Conservation (phyloP, 257 asterid genomes). For the Ehretia macrophylla region DNA sequence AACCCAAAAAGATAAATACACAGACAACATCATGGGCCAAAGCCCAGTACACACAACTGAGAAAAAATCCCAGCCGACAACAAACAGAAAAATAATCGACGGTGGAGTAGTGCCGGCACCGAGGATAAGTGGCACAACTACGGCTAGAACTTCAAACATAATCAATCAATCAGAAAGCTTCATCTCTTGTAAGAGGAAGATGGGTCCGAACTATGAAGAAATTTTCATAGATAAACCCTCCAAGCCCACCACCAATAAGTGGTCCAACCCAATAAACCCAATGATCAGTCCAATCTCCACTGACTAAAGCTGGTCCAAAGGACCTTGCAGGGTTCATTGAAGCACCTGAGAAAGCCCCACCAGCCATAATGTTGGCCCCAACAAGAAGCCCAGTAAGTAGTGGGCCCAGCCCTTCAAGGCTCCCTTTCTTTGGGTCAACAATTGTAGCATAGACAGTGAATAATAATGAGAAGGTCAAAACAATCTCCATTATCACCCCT, state of each 20-base stretch:
- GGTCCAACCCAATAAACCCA: slow-evolving; percentile 98
- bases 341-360: slow-evolving; percentile 87
- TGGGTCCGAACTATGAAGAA: slow-evolving; percentile 68
- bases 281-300: slow-evolving; percentile 89
- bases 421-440: slow-evolving; percentile 94
- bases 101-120: too few species aligned
- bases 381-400: slow-evolving; percentile 76
- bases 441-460: slow-evolving; percentile 85
- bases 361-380: slow-evolving; percentile 94
- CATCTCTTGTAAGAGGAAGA: slow-evolving; percentile 42
- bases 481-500: slow-evolving; percentile 80
- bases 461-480: slow-evolving; percentile 71
- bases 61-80: too few species aligned
- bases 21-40: too few species aligned
- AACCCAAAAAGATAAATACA: too few species aligned
- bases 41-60: too few species aligned
- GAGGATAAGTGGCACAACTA: neutral
- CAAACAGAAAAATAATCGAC: too few species aligned
- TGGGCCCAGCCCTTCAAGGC: slow-evolving; percentile 79
- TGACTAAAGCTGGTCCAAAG: slow-evolving; percentile 80
- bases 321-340: slow-evolving; percentile 98
- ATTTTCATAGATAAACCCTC: slow-evolving; percentile 70
- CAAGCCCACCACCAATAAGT: slow-evolving; percentile 83
- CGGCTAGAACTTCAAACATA: neutral
- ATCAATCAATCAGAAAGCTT: slow-evolving; percentile 35